phyloP scores from a whole-genome alignment of 257 asterid species.

The Nicotiana obtusifolia region DNA sequence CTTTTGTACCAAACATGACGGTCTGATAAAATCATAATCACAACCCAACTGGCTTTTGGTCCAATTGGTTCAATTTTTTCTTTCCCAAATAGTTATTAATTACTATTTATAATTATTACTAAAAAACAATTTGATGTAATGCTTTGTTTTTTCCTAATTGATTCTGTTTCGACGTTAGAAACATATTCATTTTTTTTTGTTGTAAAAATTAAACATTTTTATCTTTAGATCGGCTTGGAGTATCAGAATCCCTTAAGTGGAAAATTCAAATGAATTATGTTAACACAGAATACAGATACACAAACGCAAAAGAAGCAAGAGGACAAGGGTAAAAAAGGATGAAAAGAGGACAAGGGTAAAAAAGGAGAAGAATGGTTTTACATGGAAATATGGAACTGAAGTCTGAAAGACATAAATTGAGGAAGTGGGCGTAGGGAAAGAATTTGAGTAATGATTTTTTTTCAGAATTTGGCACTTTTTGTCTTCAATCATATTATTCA shows the following conservation, averaged over 20 bases:
- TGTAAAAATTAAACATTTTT: not conserved
- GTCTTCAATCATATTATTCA: slow-evolving; percentile 5
- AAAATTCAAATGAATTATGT: not conserved
- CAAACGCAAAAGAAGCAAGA: too few relatives aligned
- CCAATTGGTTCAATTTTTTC: not conserved
- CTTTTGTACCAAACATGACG: not conserved
- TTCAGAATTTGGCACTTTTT: not conserved
- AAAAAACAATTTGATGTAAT: not conserved
- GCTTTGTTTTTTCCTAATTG: not conserved
- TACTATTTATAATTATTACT: too few relatives aligned
- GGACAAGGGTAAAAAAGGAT: not conserved
- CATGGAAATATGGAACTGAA: not conserved
- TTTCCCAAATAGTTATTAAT: not conserved
- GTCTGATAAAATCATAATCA: not conserved
- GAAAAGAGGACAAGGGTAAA: not conserved
- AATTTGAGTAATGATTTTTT: slow-evolving; percentile 1
- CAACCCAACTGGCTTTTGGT: not conserved
- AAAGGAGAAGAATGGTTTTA: not conserved
- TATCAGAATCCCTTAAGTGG: not conserved
- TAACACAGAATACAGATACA: not conserved
- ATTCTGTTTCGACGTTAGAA: not conserved
- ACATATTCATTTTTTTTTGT: not conserved
- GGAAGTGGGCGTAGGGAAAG: not conserved
- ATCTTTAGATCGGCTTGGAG: not conserved
- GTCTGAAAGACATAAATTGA: not conserved